Evolutionary conservation across 2,329 filamentous ascomycete genomes (phyloP), one percentile per base, ranked within the genome.

Genomic region (Aspergillus niger): DNA sequence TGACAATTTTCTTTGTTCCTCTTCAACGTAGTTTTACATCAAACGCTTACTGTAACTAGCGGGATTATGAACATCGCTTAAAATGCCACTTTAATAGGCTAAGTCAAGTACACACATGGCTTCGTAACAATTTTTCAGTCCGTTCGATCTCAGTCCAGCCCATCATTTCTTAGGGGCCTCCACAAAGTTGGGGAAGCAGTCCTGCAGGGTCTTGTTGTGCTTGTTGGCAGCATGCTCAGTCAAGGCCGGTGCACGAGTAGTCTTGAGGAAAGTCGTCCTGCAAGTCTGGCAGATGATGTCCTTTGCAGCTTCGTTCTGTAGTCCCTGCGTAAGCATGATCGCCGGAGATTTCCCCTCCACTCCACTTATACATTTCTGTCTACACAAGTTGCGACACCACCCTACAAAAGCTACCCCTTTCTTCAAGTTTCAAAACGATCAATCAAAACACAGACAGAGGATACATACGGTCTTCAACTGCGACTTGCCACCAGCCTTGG

Each of bases 211-310:
- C 81, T 91, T 91, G 81, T 79, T 88, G 81, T 93, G 90, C 82
- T 91, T 92, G 79, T 91, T 91, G 65, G 78, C 74, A 63, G 90
- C 89, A 76, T 93, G 90, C 71, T 90, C 86, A 62, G 83, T 85
- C 64, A 92, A 85, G 64, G 89, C 87, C 70, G 88, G 88, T 63
- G 84, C 86, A 73, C 89, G 89, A 63, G 88, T 89, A 38, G 90
- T 93, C 81, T 89, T 89, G 68, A 92, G 84, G 80, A 93, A 92
- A 30, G 89, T 90, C 69, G 89, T 85, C 79, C 88, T 90, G 89
- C 90, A 93, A 71, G 87, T 82, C 67, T 85, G 80, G 83, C 90
- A 93, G 77, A 91, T 88, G 77, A 92, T 91, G 72, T 85, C 88
- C 81, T 87, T 90, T 61, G 90, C 90, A 68, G 88, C 82, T 69